These are phyloP conservation scores for Glycyrrhiza uralensis DNA, from an alignment of 306 rosid species.

Conservation along the genomic window DNA sequence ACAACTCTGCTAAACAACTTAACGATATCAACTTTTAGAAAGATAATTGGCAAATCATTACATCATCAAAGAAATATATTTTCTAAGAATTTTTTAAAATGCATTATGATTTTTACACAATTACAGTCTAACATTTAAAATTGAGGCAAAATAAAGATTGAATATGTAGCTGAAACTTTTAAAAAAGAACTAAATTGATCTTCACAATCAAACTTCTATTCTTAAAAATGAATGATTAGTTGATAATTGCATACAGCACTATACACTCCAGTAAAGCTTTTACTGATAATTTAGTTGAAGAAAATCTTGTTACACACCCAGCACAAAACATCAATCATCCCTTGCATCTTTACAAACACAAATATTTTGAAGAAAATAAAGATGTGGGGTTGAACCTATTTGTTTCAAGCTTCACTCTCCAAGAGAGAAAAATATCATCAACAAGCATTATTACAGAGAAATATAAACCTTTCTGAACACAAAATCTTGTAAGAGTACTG, in stretches of 20 bases:
- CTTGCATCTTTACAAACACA: background rate
- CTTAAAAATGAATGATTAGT: background rate
- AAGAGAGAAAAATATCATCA: conserved; percentile 8
- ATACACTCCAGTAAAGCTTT: background rate
- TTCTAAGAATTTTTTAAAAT: background rate
- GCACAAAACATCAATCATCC: conserved; percentile 1
- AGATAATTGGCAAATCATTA: conserved; percentile 11
- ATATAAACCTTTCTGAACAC: conserved; percentile 2
- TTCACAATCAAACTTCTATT: conserved; percentile 6
- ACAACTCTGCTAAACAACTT: conserved; percentile 4
- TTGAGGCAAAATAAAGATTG: background rate
- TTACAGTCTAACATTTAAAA: conserved; percentile 7
- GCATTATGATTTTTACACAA: background rate
- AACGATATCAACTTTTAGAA: conserved; percentile 8
- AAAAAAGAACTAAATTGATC: background rate
- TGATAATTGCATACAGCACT: background rate
- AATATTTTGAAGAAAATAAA: background rate
- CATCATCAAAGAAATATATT: background rate
- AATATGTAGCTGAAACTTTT: background rate
- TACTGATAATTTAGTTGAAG: conserved; percentile 1
- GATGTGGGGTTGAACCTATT: conserved; percentile 2
- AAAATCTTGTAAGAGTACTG: background rate
- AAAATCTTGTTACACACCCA: conserved; percentile 8
- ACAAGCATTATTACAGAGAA: background rate
- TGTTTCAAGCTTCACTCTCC: background rate